These are phyloP conservation scores for Phlegmacium glaucopus DNA, from an alignment of 768 basidiomycete species.

Conservation along the genomic window DNA sequence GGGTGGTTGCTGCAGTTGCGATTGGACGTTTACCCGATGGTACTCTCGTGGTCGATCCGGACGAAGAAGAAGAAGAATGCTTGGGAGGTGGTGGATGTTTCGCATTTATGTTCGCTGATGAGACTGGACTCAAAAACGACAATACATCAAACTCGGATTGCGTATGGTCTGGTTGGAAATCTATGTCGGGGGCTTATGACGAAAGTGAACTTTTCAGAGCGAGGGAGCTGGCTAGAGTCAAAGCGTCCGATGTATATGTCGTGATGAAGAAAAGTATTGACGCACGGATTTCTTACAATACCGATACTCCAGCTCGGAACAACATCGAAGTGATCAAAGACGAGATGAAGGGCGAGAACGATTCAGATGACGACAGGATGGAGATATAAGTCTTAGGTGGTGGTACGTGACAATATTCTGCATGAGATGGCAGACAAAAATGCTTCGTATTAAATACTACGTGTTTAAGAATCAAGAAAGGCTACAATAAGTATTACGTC, in stretches of 20 bases:
- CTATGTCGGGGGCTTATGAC: constrained; percentile 31
- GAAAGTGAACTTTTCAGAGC: constrained; percentile 41
- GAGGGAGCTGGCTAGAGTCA: constrained; percentile 43
- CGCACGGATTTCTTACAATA: neutral
- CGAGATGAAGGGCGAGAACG: no score
- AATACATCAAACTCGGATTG: constrained; percentile 27
- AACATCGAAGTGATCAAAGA: no score
- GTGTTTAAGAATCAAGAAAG: no score
- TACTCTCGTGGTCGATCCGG: constrained; percentile 49
- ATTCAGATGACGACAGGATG: no score
- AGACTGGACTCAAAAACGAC: constrained; percentile 3
- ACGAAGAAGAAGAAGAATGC: constrained; percentile 34
- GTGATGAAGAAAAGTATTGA: constrained; percentile 43
- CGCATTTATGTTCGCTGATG: constrained; percentile 54
- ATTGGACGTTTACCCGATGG: constrained; percentile 38
- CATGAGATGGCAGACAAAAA: no score
- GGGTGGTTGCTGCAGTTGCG: constrained; percentile 68
- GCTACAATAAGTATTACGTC: no score
- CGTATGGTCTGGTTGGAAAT: constrained; percentile 60
- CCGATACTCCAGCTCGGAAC: no score
- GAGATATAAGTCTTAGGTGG: no score
- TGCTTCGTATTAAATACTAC: no score
- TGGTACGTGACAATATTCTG: no score
- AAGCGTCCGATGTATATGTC: constrained; percentile 45
- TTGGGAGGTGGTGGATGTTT: constrained; percentile 58